Base-by-base conservation (phyloP, 2,329 filamentous ascomycete species). In the Blastomyces emzantsi region DNA sequence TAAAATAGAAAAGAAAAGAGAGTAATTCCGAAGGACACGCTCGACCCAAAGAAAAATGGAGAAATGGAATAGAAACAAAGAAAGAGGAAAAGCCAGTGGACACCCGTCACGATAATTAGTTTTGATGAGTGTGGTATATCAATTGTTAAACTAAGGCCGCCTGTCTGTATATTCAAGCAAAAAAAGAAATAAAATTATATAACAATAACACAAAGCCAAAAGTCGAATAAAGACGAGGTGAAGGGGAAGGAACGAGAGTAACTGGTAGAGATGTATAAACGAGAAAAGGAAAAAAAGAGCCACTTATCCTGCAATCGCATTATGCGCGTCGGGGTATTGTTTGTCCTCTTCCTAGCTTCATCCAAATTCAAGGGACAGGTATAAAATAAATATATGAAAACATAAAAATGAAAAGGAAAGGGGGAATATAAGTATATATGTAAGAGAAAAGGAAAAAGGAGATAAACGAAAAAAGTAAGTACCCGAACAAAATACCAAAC, bases 341-440 rank as follows among this genome's bases (percentile, higher is more conserved):
- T 33, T 33, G 15, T 33, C 28, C 49, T 54, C 28, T 7, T 54
- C 3, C 25, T 30, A 19, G 11, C 51, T 3, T 33, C 28, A 54
- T 54, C 45, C 11, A 36, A 36, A 36, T 36, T 36, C 33, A 36
- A 36, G 33, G 9, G 25, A 43, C 11, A 58, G 55, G 55, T 41
- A 58, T 41, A 58, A 43, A 45, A 22, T 62, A 52, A 64, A 59
- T 62, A 62, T 39, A 62, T 43, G 33, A 9, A 22, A 62, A 58
- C 19, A 58, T 58, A 58, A 2, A 57, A 56, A 63, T 22, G 17
- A 9, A 36, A 60, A 28, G 25, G 57, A 47, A 39, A 61, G 58
- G 19, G 52, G 30, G 47, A 61, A 55, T 39, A 33, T 47, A 17
- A 56, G 47, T 33, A 49, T 55, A 28, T 58, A 11, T 15, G 15